Percentiles rank a stretch among this genome's conserved stretches.
These are phyloP conservation scores for Solanum commersonii DNA, from an alignment of 257 asterid genomes.

Conservation along the genomic window DNA sequence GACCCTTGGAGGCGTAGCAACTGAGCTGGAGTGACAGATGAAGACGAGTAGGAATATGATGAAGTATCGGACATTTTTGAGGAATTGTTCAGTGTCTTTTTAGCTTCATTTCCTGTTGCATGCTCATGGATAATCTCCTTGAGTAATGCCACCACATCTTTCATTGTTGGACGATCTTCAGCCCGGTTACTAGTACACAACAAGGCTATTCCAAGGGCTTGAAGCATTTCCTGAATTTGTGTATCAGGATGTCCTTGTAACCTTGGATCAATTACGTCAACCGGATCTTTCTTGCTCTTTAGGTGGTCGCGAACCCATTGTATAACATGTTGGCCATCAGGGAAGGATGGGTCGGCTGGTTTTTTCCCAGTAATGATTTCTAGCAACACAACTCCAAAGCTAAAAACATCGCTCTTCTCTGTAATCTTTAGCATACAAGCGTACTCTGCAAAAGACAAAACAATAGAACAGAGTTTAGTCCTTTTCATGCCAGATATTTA, in stretches of 20 bases:
- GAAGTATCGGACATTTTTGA: conserved; percentile 14
- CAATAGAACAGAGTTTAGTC: not conserved
- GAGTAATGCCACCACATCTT: conserved; percentile 69
- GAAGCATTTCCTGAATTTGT: conserved; percentile 77
- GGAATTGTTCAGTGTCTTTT: conserved; percentile 27
- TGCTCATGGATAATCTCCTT: conserved; percentile 55
- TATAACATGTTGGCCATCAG: conserved; percentile 57
- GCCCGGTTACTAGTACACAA: conserved; percentile 69
- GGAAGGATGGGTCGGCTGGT: conserved; percentile 65
- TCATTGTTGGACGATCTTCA: conserved; percentile 70
- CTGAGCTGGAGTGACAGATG: conserved; percentile 44
- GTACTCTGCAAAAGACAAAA: conserved; percentile 36
- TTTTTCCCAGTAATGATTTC: conserved; percentile 65
- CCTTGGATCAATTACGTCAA: conserved; percentile 42
- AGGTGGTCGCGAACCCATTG: conserved; percentile 70
- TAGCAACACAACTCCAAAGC: conserved; percentile 67
- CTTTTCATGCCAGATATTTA: not conserved
- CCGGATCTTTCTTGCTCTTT: conserved; percentile 48
- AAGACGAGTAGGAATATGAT: conserved; percentile 33
- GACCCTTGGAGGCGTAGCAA: conserved; percentile 54
- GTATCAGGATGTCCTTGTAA: conserved; percentile 69
- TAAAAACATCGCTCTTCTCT: conserved; percentile 66
- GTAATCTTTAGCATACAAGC: conserved; percentile 61
- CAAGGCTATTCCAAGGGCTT: conserved; percentile 72
- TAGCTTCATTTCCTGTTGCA: conserved; percentile 21